Percentiles rank a stretch among this genome's conserved stretches.
These are phyloP conservation scores for Eudorina sp. DNA, from an alignment of 139 green algal species.

Conservation along the genomic window DNA sequence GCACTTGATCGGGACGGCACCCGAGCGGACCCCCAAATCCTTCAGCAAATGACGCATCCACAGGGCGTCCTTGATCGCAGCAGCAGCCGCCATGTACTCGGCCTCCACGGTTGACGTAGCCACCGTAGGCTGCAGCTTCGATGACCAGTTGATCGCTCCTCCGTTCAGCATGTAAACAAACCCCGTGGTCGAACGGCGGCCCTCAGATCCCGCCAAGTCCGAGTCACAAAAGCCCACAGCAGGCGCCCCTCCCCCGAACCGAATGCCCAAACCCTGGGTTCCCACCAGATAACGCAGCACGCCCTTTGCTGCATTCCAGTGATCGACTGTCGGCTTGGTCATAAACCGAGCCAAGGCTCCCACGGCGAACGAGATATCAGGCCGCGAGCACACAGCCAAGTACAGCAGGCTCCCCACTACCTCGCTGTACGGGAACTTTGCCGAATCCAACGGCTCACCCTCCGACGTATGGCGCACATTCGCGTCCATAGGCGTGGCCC, in stretches of 20 bases:
- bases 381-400: conserved; percentile 11
- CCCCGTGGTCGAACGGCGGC: background rate
- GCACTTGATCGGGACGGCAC: background rate
- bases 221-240: conserved; percentile 30
- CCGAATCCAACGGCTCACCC: conserved; percentile 13
- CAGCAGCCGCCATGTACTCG: conserved; percentile 62
- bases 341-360: background rate
- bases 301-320: background rate
- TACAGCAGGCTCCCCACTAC: conserved; percentile 17
- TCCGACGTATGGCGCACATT: background rate
- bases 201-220: no score
- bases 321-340: background rate
- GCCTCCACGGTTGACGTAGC: conserved; percentile 68
- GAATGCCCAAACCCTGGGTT: background rate
- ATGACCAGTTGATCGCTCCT: conserved; percentile 62
- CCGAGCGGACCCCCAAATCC: conserved; percentile 33
- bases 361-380: background rate
- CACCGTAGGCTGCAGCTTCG: conserved; percentile 65
- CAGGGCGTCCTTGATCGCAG: conserved; percentile 57
- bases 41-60: conserved; percentile 58
- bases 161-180: conserved; percentile 3
- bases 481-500: no score
- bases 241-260: background rate
- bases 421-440: background rate
- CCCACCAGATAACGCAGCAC: background rate